Percentiles rank a stretch among this genome's conserved stretches.
Conservation (phyloP, 148 eudicot genomes). For the Vaccinium myrtillus region DNA sequence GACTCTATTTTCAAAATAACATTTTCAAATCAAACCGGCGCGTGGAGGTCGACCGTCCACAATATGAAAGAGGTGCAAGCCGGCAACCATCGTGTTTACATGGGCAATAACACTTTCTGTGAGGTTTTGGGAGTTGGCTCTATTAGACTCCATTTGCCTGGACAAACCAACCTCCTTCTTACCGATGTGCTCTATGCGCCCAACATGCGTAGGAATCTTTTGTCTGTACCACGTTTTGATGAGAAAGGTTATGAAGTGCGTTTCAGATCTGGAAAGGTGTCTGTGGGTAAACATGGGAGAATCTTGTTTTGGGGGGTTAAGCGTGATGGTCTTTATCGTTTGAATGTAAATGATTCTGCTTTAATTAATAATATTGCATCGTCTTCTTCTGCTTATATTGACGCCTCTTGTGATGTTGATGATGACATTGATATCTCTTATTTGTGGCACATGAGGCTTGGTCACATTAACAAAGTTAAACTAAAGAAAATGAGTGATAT, state of each 20-base stretch:
- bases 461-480: not conserved
- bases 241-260: not conserved
- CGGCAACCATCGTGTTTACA: not conserved
- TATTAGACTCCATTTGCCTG: too few relatives aligned
- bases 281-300: not conserved
- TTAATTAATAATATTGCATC: not conserved
- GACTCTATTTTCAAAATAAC: too few relatives aligned
- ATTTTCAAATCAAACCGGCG: too few relatives aligned
- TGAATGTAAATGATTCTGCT: not conserved
- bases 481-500: not conserved
- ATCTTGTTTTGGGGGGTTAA: not conserved
- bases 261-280: not conserved
- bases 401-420: not conserved
- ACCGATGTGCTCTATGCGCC: too few relatives aligned
- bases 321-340: not conserved
- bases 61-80: not conserved
- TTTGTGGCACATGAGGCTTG: not conserved
- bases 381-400: not conserved
- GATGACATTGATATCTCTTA: not conserved
- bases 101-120: not conserved
- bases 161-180: too few relatives aligned
- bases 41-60: too few relatives aligned
- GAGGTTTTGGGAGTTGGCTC: too few relatives aligned
- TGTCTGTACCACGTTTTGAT: too few relatives aligned
- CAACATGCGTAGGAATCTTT: too few relatives aligned